Evolutionary conservation across 441 rosid genomes (phyloP).

Genomic region (Populus trichocarpa): DNA sequence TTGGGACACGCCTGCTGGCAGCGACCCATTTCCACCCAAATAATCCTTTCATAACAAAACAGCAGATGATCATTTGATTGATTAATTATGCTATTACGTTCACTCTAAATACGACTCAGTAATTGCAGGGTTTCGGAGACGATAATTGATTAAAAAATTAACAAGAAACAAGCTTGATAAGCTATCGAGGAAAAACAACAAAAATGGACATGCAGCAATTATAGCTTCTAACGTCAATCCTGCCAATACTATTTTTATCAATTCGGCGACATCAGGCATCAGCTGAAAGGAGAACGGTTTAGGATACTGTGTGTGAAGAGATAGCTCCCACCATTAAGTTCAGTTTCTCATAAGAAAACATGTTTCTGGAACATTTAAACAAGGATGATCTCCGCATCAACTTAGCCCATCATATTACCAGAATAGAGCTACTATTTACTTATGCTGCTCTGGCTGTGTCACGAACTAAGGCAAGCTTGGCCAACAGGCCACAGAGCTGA

Average conservation of each 20-base stretch:
- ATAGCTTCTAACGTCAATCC: neutral
- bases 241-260: neutral
- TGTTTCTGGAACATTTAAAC: neutral
- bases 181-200: neutral
- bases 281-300: neutral
- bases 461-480: slow-evolving; percentile 70
- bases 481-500: slow-evolving; percentile 86
- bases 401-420: neutral
- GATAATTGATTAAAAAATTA: neutral
- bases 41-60: neutral
- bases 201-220: neutral
- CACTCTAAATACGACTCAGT: no score
- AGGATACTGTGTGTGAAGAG: neutral
- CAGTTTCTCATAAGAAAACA: neutral
- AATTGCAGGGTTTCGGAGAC: neutral
- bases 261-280: neutral
- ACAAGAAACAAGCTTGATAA: neutral
- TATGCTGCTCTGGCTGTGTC: slow-evolving; percentile 76
- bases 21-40: neutral
- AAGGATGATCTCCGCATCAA: neutral
- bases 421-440: slow-evolving; percentile 8
- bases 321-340: neutral
- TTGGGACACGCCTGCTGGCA: neutral
- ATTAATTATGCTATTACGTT: no score
- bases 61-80: neutral